These are phyloP conservation scores for Incumbomyces lentus DNA, from an alignment of 2,329 filamentous ascomycete genomes.

Conservation along the genomic window DNA sequence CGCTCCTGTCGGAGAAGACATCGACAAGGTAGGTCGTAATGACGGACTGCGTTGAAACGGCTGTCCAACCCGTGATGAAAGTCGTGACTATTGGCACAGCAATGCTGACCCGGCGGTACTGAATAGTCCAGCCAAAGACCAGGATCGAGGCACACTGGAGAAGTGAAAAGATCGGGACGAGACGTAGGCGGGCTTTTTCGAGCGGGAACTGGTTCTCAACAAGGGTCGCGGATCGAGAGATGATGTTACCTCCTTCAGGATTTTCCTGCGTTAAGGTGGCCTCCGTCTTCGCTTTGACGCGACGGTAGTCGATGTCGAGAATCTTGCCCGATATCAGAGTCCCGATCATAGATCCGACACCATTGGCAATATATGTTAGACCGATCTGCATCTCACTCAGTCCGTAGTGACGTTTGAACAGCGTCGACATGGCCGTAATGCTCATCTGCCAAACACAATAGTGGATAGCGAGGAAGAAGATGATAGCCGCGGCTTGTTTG, in stretches of 20 bases:
- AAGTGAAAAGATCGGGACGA: slow-evolving; percentile 36
- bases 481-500: slow-evolving; percentile 35
- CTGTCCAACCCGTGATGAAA: slow-evolving; percentile 44
- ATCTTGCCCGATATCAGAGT: slow-evolving; percentile 44
- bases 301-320: slow-evolving; percentile 42
- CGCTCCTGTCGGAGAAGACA: slow-evolving; percentile 39
- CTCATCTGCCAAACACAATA: slow-evolving; percentile 48
- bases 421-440: slow-evolving; percentile 43
- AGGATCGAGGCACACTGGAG: slow-evolving; percentile 39
- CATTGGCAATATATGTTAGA: slow-evolving; percentile 46
- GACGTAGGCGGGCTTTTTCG: slow-evolving; percentile 42
- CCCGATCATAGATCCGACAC: slow-evolving; percentile 44
- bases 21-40: slow-evolving; percentile 47
- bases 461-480: slow-evolving; percentile 40
- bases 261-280: slow-evolving; percentile 8
- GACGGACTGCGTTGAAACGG: slow-evolving; percentile 39
- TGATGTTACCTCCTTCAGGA: neutral
- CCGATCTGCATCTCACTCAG: slow-evolving; percentile 38
- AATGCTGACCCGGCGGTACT: slow-evolving; percentile 36
- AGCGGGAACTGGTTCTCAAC: slow-evolving; percentile 31
- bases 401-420: slow-evolving; percentile 37
- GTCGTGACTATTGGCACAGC: slow-evolving; percentile 41
- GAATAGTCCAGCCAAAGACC: slow-evolving; percentile 45
- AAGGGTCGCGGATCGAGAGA: neutral
- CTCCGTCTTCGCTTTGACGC: slow-evolving; percentile 25